These are phyloP conservation scores for Diplogelasinospora grovesii DNA, from an alignment of 495 filamentous ascomycete genomes.

Conservation along the genomic window DNA sequence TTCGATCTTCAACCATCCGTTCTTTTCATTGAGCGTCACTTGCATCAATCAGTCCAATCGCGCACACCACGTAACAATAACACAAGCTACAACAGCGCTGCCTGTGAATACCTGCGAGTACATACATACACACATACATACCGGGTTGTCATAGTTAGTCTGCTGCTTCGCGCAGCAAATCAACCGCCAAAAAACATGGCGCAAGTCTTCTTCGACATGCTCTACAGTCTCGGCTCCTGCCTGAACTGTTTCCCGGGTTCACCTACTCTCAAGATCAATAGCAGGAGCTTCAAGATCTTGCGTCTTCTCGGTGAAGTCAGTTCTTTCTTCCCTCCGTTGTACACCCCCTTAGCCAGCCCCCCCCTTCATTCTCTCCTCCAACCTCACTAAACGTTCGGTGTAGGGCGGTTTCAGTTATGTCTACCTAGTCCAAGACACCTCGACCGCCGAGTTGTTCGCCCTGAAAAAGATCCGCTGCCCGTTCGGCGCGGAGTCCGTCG, in stretches of 20 bases:
- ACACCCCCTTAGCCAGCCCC: background rate
- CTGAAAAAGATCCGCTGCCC: constrained; percentile 97
- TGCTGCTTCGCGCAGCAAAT: no score
- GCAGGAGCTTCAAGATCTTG: constrained; percentile 88
- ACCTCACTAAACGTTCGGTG: background rate
- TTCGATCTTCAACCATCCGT: no score
- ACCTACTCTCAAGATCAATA: constrained; percentile 92
- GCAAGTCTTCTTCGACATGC: constrained; percentile 77
- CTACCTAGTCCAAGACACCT: constrained; percentile 91
- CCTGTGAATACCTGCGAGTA: no score
- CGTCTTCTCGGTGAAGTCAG: constrained; percentile 82
- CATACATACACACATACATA: no score
- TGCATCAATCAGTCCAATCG: no score
- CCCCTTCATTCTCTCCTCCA: background rate
- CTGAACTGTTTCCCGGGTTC: constrained; percentile 91
- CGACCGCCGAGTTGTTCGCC: constrained; percentile 74
- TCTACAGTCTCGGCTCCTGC: constrained; percentile 89
- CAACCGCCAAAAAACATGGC: no score
- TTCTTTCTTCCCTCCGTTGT: background rate
- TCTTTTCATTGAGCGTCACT: no score
- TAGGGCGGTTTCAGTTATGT: constrained; percentile 97
- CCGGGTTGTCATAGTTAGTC: no score
- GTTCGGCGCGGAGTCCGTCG: constrained; percentile 92
- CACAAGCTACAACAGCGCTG: no score
- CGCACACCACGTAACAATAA: no score